phyloP scores from a whole-genome alignment of 2,329 filamentous ascomycete species.

The Pestalotiopsis sp. region DNA sequence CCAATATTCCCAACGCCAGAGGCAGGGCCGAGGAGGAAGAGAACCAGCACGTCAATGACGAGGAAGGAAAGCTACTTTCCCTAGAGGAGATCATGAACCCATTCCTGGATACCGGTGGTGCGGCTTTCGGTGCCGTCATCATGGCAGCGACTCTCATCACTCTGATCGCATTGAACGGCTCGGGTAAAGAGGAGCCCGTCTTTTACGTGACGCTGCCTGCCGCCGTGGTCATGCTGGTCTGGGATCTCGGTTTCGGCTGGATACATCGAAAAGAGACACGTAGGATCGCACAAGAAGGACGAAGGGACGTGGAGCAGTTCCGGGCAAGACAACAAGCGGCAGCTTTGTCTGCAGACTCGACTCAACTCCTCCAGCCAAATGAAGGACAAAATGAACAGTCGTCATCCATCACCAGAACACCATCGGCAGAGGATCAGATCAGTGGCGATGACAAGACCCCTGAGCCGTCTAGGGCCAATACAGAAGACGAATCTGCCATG shows the following conservation, averaged over 20 bases:
- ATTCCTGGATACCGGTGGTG: conserved; percentile 68
- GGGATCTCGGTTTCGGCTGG: conserved; percentile 69
- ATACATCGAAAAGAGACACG: conserved; percentile 63
- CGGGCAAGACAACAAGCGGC: conserved; percentile 40
- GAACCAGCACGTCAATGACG: conserved; percentile 43
- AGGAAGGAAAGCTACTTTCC: conserved; percentile 57
- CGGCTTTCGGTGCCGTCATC: conserved; percentile 63
- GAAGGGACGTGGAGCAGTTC: conserved; percentile 47
- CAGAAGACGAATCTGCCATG: conserved; percentile 11
- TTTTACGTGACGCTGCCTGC: conserved; percentile 72
- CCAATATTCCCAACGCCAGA: conserved; percentile 69
- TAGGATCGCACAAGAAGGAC: conserved; percentile 59
- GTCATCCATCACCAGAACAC: not conserved
- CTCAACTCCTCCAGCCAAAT: conserved; percentile 11
- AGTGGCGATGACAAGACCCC: not conserved
- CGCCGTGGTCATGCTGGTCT: conserved; percentile 68
- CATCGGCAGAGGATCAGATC: not conserved
- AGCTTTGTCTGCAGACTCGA: conserved; percentile 14
- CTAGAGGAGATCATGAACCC: conserved; percentile 78
- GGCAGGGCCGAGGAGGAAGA: conserved; percentile 57
- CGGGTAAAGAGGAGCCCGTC: conserved; percentile 55
- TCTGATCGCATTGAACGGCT: conserved; percentile 67
- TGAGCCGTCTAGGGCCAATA: conserved; percentile 9
- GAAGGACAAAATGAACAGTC: not conserved
- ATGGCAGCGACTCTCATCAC: conserved; percentile 71